A percentile compares a stretch with the other conserved stretches of the same genome.
Evolutionary conservation across 306 rosid genomes (phyloP).

Genomic region (Mimosa bimucronata): DNA sequence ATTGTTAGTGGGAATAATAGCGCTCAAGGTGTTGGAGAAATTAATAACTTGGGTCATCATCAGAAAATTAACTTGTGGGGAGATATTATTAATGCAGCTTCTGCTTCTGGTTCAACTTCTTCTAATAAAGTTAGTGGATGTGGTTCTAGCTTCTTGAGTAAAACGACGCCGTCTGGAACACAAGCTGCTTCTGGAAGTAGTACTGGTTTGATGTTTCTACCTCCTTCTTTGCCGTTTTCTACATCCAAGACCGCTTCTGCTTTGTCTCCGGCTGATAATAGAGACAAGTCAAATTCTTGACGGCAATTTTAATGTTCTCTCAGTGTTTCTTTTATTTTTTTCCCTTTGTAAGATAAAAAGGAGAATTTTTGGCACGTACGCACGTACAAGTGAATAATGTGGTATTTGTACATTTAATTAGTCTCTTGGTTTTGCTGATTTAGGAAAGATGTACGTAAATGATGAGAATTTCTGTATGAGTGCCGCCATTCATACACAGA

Average conservation of each 20-base stretch:
- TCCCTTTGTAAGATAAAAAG: not conserved
- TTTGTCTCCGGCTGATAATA: constrained; percentile 49
- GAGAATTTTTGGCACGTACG: constrained; percentile 6
- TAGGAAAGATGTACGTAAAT: not conserved
- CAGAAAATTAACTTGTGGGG: constrained; percentile 52
- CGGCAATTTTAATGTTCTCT: not conserved
- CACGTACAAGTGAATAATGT: not conserved
- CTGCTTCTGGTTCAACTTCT: constrained; percentile 35
- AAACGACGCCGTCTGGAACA: constrained; percentile 36
- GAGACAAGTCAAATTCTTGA: constrained; percentile 42
- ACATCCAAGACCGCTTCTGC: constrained; percentile 64
- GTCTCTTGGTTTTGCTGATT: not conserved
- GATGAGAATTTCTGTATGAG: not conserved
- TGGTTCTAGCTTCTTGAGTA: constrained; percentile 63
- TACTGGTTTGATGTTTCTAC: constrained; percentile 43
- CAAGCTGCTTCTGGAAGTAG: constrained; percentile 41
- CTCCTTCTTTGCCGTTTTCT: constrained; percentile 66
- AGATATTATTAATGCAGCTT: constrained; percentile 41
- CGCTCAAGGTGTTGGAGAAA: constrained; percentile 46
- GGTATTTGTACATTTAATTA: not conserved
- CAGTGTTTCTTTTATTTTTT: not conserved
- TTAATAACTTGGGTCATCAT: constrained; percentile 17
- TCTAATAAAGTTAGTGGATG: constrained; percentile 50
- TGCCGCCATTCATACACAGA: not conserved
- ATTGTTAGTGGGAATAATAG: not conserved